A percentile compares a stretch with the other conserved stretches of the same genome.
phyloP scores from a whole-genome alignment of 805 yeast genomes.

The Lachancea fermentati region DNA sequence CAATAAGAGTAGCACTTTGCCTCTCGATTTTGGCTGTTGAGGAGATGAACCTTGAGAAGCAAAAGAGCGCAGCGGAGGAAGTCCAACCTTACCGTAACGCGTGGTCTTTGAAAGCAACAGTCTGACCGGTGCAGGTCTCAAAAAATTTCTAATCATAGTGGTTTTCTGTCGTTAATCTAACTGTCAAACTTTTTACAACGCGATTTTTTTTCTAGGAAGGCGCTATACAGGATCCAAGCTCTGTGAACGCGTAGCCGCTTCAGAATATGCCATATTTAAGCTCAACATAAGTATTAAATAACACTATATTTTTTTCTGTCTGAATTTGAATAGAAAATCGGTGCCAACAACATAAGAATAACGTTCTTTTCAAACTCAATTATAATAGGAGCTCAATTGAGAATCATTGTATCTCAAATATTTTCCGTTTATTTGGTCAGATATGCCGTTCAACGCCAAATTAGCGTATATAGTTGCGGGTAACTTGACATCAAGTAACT shows the following conservation, averaged over 20 bases:
- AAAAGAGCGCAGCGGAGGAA: neutral
- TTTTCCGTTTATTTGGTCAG: slow-evolving; percentile 54
- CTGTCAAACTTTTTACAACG: neutral
- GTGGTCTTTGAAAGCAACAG: neutral
- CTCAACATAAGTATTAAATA: too few species aligned
- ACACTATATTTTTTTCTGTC: too few species aligned
- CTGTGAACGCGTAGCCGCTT: too few species aligned
- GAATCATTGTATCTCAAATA: slow-evolving; percentile 58
- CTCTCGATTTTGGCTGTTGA: slow-evolving; percentile 17
- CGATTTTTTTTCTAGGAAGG: too few species aligned
- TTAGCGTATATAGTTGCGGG: slow-evolving; percentile 71
- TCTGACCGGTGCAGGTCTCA: neutral
- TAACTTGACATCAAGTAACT: slow-evolving; percentile 59
- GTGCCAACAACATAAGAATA: neutral
- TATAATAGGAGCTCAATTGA: slow-evolving; percentile 12
- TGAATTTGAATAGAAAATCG: too few species aligned
- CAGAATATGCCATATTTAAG: too few species aligned
- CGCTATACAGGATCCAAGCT: too few species aligned
- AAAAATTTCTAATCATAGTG: neutral
- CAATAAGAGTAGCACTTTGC: slow-evolving; percentile 34
- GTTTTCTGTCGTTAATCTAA: neutral
- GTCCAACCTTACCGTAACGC: neutral
- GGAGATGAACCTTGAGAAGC: slow-evolving; percentile 1
- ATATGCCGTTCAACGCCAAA: slow-evolving; percentile 57
- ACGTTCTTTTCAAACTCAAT: neutral